Conservation (phyloP, 2,329 filamentous ascomycete genomes). For the Phoma sp. region DNA sequence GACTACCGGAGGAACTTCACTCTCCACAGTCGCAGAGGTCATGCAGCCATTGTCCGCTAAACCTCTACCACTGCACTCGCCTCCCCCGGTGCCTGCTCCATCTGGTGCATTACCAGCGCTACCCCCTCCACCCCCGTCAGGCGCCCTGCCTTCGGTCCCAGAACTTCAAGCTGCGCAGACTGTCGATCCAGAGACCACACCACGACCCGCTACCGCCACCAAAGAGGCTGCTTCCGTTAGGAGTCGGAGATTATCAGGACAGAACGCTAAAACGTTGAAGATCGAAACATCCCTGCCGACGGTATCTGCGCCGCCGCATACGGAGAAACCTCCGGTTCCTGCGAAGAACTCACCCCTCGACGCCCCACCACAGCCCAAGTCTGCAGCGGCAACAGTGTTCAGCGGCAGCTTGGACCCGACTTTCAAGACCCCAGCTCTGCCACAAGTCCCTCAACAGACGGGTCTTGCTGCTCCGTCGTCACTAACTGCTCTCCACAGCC, state of each 20-base stretch:
- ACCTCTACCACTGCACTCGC: constrained; percentile 34
- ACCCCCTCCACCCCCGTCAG: constrained; percentile 32
- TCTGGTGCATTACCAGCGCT: constrained; percentile 39
- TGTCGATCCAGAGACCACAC: constrained; percentile 34
- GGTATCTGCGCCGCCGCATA: constrained; percentile 41
- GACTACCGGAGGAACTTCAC: constrained; percentile 68
- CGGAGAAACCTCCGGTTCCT: constrained; percentile 41
- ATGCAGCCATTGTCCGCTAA: constrained; percentile 49
- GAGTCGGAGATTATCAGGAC: constrained; percentile 78
- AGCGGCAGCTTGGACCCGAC: constrained; percentile 32
- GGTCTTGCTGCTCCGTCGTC: constrained; percentile 40
- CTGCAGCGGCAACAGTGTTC: constrained; percentile 41
- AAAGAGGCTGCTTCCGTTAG: constrained; percentile 62
- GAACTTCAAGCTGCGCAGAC: constrained; percentile 35
- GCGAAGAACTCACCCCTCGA: constrained; percentile 43
- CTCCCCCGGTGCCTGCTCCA: constrained; percentile 37
- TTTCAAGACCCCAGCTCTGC: constrained; percentile 42
- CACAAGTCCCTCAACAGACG: constrained; percentile 33
- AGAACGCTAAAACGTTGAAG: constrained; percentile 81
- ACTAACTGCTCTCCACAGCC: constrained; percentile 46
- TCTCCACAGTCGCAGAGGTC: constrained; percentile 76
- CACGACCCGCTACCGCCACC: constrained; percentile 31
- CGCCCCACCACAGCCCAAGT: constrained; percentile 43
- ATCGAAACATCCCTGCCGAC: constrained; percentile 73
- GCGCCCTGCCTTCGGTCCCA: constrained; percentile 36